Base-by-base conservation (phyloP, 2,329 filamentous ascomycete genomes). In the Xylariaceae sp. region DNA sequence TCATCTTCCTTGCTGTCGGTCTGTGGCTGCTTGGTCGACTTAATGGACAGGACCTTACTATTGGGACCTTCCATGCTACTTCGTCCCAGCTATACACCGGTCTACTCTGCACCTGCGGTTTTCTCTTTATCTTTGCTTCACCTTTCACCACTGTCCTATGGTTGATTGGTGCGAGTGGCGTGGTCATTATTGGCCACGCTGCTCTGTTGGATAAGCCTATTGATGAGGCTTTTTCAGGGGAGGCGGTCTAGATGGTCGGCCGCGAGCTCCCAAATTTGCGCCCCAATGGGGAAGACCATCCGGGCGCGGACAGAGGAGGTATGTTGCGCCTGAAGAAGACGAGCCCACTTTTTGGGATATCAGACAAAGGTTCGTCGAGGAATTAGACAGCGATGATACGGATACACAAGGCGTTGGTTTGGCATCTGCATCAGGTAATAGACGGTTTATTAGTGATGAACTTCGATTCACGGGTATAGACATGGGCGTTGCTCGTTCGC, bases 181-280 rank as follows among this genome's bases (percentile, higher is more conserved):
- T 97, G 72, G 90, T 87, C 72, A 95, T 97, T 64, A 80, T 97
- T 64, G 94, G 94, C 76, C 94, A 99, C 78, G 94, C 94, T 65
- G 83, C 92, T 60, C 85, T 97, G 72, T 87, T 97, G 88, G 93
- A 97, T 74, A 97, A 96, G 84, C 93, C 93, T 55, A 96, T 97
- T 81, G 94, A 97, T 87, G 93, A 95, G 92, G 92, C 92, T 97
- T 99, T 99, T 97, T 97, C 93, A 83, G 94, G 95, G 92, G 94
- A 99, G 93, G 93, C 94, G 92, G 94, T 99, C 89, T 99, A 97
- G 87, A 84, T 95, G 92, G 92, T 97, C 94, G 93, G 91, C 93
- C 93, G 94, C 94, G 89, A 94, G 88, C 92, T 96, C 93, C 92
- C 84, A 82, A 87, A 86, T 78, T 76, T 82, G 87, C 88, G 92